Percentiles rank a stretch among this genome's conserved stretches.
Conservation (phyloP, 108 stramenopile genomes). For the Nitzschia sp. region DNA sequence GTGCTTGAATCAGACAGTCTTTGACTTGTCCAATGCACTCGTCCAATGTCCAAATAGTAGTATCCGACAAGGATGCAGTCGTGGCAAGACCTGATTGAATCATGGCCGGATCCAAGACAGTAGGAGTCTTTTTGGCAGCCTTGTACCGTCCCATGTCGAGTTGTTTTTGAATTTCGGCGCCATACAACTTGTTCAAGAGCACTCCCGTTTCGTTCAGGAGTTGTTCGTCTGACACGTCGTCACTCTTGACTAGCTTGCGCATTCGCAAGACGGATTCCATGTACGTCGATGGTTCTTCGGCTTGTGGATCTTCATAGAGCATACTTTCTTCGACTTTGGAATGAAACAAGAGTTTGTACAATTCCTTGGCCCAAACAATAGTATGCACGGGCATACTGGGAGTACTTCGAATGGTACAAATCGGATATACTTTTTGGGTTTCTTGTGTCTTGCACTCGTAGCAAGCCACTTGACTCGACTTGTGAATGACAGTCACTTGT, state of each 20-base stretch:
- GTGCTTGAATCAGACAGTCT: slow-evolving; percentile 50
- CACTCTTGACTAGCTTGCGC: slow-evolving; percentile 34
- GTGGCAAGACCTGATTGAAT: slow-evolving; percentile 14
- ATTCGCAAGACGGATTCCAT: slow-evolving; percentile 62
- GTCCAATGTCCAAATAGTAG: slow-evolving; percentile 52
- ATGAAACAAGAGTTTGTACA: slow-evolving; percentile 95
- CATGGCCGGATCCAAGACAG: slow-evolving; percentile 18
- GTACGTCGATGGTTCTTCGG: slow-evolving; percentile 63
- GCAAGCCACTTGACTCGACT: slow-evolving; percentile 84
- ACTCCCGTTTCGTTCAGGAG: neutral
- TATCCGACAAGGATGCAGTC: slow-evolving; percentile 2
- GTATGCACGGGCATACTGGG: slow-evolving; percentile 98
- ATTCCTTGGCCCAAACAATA: slow-evolving; percentile 99
- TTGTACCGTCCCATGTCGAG: slow-evolving; percentile 88
- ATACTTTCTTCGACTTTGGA: slow-evolving; percentile 82
- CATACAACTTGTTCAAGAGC: slow-evolving; percentile 53
- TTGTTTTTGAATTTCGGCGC: slow-evolving; percentile 80
- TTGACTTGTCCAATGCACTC: slow-evolving; percentile 52
- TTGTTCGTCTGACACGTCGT: slow-evolving; percentile 16
- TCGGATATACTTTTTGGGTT: slow-evolving; percentile 97
- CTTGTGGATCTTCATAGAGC: slow-evolving; percentile 71
- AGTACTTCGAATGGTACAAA: slow-evolving; percentile 98
- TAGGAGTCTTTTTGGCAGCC: slow-evolving; percentile 80
- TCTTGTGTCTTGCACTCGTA: slow-evolving; percentile 98
- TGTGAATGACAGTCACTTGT: slow-evolving; percentile 93